phyloP scores from a whole-genome alignment of 2,329 filamentous ascomycete genomes.

The Acrocalymma vagum region DNA sequence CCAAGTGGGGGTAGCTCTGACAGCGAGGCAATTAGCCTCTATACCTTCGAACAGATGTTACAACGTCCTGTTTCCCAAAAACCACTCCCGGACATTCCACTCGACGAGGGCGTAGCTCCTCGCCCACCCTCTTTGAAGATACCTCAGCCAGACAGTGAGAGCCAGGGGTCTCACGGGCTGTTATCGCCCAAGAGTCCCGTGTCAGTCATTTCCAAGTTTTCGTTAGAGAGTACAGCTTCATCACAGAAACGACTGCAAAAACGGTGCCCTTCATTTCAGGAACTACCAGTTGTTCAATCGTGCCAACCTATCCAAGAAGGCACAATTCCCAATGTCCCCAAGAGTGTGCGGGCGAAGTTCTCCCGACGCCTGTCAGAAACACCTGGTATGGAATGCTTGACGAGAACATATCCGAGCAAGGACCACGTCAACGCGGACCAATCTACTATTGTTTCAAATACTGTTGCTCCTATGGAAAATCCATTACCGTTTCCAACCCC shows the following conservation, averaged over 20 bases:
- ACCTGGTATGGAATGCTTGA: conserved; percentile 47
- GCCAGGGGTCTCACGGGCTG: conserved; percentile 11
- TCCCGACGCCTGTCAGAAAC: conserved; percentile 42
- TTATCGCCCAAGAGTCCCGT: conserved; percentile 28
- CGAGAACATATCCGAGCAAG: conserved; percentile 43
- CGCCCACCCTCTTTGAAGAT: conserved; percentile 19
- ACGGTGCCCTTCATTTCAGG: conserved; percentile 33
- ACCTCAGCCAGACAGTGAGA: conserved; percentile 11
- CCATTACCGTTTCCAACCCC: conserved; percentile 16
- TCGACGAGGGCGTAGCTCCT: conserved; percentile 9
- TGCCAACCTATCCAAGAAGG: conserved; percentile 37
- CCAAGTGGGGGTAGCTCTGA: conserved; percentile 16
- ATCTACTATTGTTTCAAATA: conserved; percentile 6
- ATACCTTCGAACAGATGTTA: conserved; percentile 27
- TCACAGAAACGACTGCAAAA: conserved; percentile 40
- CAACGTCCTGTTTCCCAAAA: conserved; percentile 17
- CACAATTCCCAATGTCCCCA: conserved; percentile 43
- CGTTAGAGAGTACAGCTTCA: conserved; percentile 27
- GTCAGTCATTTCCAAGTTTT: conserved; percentile 28
- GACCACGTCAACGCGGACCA: conserved; percentile 29
- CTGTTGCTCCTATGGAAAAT: conserved; percentile 16
- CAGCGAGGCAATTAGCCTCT: conserved; percentile 17
- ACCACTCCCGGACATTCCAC: conserved; percentile 18
- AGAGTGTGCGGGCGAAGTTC: conserved; percentile 44
- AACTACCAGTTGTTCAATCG: conserved; percentile 40